Percentiles rank a stretch among this genome's conserved stretches.
phyloP scores from a whole-genome alignment of 2,329 filamentous ascomycete species.

The Neobulgaria alba region DNA sequence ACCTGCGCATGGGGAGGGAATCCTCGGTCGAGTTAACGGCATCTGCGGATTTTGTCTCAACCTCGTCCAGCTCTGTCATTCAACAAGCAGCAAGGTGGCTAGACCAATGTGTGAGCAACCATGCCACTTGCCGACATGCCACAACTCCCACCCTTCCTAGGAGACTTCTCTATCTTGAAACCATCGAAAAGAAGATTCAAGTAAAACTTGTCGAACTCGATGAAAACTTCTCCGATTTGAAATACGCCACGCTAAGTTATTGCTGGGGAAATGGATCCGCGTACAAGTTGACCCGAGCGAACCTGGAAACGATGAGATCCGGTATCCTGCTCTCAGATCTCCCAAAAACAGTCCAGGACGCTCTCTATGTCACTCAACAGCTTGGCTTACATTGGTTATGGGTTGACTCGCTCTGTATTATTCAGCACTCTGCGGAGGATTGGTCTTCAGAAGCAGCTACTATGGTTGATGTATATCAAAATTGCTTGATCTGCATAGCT shows the following conservation, averaged over 20 bases:
- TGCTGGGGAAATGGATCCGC: background rate
- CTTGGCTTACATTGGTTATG: background rate
- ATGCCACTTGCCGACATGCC: too few relatives aligned
- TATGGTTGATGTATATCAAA: background rate
- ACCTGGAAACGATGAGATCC: background rate
- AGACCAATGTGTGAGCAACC: too few relatives aligned
- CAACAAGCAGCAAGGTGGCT: too few relatives aligned
- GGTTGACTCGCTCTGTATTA: slow-evolving; percentile 1
- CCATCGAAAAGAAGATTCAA: too few relatives aligned
- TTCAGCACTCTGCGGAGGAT: background rate
- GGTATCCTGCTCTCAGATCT: background rate
- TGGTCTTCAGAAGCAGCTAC: background rate
- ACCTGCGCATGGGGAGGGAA: too few relatives aligned
- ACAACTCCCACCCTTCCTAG: too few relatives aligned
- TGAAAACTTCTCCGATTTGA: too few relatives aligned
- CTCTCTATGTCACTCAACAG: background rate
- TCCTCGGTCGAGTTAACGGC: too few relatives aligned
- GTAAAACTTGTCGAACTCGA: too few relatives aligned
- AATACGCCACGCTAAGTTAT: slow-evolving; percentile 1
- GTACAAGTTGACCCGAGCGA: background rate
- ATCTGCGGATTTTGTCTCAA: too few relatives aligned
- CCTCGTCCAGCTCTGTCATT: too few relatives aligned
- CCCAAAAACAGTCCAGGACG: slow-evolving; percentile 2
- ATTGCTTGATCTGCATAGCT: background rate
- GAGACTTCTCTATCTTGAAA: too few relatives aligned